Percentiles rank a stretch among this genome's conserved stretches.
Evolutionary conservation across 169 alveolate species (phyloP).

Genomic region (Cryptosporidium parvum): DNA sequence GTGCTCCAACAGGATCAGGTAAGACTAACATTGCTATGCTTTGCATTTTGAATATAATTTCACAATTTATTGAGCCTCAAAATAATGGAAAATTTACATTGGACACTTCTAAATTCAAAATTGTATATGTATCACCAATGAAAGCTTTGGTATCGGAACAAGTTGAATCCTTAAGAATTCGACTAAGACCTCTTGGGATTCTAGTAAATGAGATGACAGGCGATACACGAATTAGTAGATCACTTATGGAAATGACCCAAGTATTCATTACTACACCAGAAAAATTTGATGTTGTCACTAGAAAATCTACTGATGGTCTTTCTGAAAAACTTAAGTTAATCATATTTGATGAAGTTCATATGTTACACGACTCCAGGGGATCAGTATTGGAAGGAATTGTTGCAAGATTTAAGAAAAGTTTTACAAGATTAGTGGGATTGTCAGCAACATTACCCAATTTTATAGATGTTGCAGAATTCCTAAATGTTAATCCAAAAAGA

Average conservation of each 20-base stretch:
- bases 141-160: conserved; percentile 98
- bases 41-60: conserved; percentile 94
- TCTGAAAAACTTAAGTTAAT: conserved; percentile 94
- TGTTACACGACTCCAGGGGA: conserved; percentile 99
- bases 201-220: conserved; percentile 97
- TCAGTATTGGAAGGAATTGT: conserved; percentile 99
- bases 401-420: conserved; percentile 91
- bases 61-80: conserved; percentile 77
- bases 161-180: conserved; percentile 83
- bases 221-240: conserved; percentile 93
- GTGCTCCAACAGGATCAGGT: conserved; percentile 99
- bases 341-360: conserved; percentile 99
- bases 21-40: conserved; percentile 99
- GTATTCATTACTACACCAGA: conserved; percentile 99
- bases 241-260: conserved; percentile 97
- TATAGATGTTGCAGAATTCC: conserved; percentile 97
- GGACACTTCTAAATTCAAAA: conserved; percentile 89
- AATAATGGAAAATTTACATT: conserved; percentile 28
- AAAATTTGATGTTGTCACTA: conserved; percentile 99
- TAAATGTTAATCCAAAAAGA: conserved; percentile 91
- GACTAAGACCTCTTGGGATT: conserved; percentile 88
- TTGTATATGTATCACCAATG: conserved; percentile 99
- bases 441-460: conserved; percentile 99
- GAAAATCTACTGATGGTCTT: conserved; percentile 96
- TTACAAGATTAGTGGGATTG: conserved; percentile 94